Percentiles rank a stretch among this genome's conserved stretches.
Conservation (phyloP, 495 filamentous ascomycete genomes). For the Glarea lozoyensis region DNA sequence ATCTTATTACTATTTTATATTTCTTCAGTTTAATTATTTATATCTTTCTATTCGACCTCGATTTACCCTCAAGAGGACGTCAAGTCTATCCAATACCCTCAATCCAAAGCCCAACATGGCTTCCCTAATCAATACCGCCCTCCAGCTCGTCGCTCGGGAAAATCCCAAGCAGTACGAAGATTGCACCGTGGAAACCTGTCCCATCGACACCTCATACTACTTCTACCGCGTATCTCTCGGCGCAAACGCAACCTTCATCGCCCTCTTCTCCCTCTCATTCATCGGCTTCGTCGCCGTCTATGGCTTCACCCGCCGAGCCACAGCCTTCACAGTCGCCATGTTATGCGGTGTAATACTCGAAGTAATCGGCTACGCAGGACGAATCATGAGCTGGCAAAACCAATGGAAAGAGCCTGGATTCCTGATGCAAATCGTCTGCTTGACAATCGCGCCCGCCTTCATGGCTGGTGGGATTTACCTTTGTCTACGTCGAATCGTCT, state of each 20-base stretch:
- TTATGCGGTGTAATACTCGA: constrained; percentile 29
- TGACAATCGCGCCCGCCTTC: constrained; percentile 61
- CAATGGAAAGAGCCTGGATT: constrained; percentile 29
- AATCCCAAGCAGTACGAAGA: background rate
- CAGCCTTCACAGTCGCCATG: constrained; percentile 31
- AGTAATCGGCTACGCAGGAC: constrained; percentile 31
- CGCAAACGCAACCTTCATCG: constrained; percentile 23
- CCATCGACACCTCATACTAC: constrained; percentile 15
- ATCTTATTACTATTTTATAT: too few relatives aligned
- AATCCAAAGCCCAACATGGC: constrained; percentile 7
- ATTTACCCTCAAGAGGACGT: background rate
- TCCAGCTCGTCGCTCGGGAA: constrained; percentile 6
- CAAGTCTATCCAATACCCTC: background rate
- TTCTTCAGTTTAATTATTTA: too few relatives aligned
- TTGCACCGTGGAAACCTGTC: constrained; percentile 15
- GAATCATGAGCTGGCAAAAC: constrained; percentile 31
- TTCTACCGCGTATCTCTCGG: constrained; percentile 21
- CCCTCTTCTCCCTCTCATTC: constrained; percentile 20
- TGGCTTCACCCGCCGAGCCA: constrained; percentile 10
- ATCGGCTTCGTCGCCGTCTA: constrained; percentile 15
- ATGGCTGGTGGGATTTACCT: constrained; percentile 56
- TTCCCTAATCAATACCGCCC: background rate
- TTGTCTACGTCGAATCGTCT: constrained; percentile 49
- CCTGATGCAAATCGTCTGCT: constrained; percentile 28
- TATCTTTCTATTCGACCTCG: background rate